Evolutionary conservation across 805 yeast species (phyloP).

Genomic region (Scheffersomyces amazonensis): DNA sequence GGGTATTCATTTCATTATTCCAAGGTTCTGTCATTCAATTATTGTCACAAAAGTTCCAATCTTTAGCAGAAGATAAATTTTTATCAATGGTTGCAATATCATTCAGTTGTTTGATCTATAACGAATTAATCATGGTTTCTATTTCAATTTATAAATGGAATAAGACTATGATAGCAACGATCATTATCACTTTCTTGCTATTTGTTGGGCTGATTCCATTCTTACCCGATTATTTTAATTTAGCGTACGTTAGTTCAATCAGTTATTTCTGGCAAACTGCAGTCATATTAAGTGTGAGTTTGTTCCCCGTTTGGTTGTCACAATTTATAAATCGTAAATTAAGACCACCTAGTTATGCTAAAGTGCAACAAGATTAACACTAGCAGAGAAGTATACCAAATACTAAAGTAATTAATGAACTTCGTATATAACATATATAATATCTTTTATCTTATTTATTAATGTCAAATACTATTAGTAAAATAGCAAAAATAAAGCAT

Average conservation of each 20-base stretch:
- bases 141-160: slow-evolving; percentile 93
- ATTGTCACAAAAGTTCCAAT: slow-evolving; percentile 72
- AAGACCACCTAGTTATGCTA: slow-evolving; percentile 95
- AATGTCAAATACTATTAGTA: too few species aligned
- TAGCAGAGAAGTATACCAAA: too few species aligned
- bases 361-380: slow-evolving; percentile 74
- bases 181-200: slow-evolving; percentile 62
- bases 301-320: slow-evolving; percentile 87
- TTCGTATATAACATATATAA: too few species aligned
- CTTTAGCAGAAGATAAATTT: slow-evolving; percentile 54
- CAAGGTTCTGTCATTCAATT: slow-evolving; percentile 89
- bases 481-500: too few species aligned
- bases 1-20: slow-evolving; percentile 86
- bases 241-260: slow-evolving; percentile 55
- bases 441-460: too few species aligned
- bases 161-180: slow-evolving; percentile 67
- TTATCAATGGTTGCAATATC: slow-evolving; percentile 80
- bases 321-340: slow-evolving; percentile 71
- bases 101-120: slow-evolving; percentile 73
- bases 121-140: slow-evolving; percentile 92
- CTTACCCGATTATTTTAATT: slow-evolving; percentile 80
- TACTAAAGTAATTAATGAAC: too few species aligned
- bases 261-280: slow-evolving; percentile 68
- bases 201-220: slow-evolving; percentile 81
- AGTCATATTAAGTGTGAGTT: slow-evolving; percentile 63